Evolutionary conservation across 352 stramenopile genomes (phyloP), one percentile per base, ranked within the genome.

Genomic region (Phytophthora quininea): DNA sequence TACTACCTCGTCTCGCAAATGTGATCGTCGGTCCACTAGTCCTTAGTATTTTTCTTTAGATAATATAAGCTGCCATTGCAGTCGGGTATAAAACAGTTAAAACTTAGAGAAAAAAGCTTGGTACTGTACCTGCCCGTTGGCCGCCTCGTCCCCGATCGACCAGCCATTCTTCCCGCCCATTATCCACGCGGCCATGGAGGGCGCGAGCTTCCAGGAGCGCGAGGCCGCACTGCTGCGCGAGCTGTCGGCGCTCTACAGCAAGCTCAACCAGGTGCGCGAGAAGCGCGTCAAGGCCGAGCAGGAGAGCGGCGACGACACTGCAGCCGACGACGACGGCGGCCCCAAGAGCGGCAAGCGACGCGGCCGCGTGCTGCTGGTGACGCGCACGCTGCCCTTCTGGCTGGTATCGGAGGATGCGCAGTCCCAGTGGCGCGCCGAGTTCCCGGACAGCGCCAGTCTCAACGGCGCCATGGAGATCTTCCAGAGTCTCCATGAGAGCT

Each of bases 381-480:
- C 86, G 31, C 84, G 83, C 47, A 84, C 82, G 42, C 67, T 95
- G 57, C 86, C 86, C 7, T 95, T 95, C 66, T 89, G 78, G 49
- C 75, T 95, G 10, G 84, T 90, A 46, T 90, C 81, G 37, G 84
- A 92, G 50, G 86, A 95, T 49, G 83, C 82, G 48, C 85, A 92
- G 66, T 90, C 84, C 4, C 84, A 95, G 40, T 95, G 86, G 86
- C 86, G 86, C 40, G 86, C 86, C 14, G 86, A 95, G 47, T 95
- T 95, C 33, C 73, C 79, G 5, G 86, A 93, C 53, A 79, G 91
- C 53, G 77, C 84, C 54, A 88, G 73, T 54, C 58, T 92, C 3
- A 86, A 95, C 50, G 83, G 81, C 10, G 86, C 84, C 14, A 87
- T 93, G 67, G 86, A 93, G 55, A 93, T 87, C 47, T 95, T 88